Conservation (phyloP, 169 alveolate species). For the Babesia bovis region DNA sequence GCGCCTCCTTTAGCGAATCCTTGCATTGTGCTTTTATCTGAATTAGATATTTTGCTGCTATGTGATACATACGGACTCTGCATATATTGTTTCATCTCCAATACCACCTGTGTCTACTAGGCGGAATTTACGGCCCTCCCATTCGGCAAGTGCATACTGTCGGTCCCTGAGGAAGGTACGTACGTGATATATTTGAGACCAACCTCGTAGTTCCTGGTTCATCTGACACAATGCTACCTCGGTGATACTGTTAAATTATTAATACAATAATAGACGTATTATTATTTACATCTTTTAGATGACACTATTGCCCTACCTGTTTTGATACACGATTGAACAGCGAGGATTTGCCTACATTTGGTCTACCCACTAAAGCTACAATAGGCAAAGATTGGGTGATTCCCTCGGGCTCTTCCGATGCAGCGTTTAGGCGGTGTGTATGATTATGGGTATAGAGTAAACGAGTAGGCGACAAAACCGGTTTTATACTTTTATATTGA, state of each 20-base stretch:
- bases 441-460: too few relatives aligned
- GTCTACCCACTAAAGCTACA: constrained; percentile 75
- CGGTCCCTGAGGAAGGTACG: constrained; percentile 58
- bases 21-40: constrained; percentile 39
- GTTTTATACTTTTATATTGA: too few relatives aligned
- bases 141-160: constrained; percentile 73
- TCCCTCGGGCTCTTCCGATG: neutral
- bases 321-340: constrained; percentile 76
- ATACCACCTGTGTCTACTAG: constrained; percentile 78
- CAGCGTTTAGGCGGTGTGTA: too few relatives aligned
- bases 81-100: constrained; percentile 64
- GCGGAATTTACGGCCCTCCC: constrained; percentile 76
- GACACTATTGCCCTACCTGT: constrained; percentile 56
- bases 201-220: constrained; percentile 71
- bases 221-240: constrained; percentile 76
- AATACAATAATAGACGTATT: too few relatives aligned
- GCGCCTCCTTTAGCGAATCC: constrained; percentile 67
- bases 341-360: constrained; percentile 80
- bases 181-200: neutral
- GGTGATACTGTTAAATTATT: constrained; percentile 62
- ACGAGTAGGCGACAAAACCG: too few relatives aligned
- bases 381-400: neutral
- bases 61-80: constrained; percentile 60
- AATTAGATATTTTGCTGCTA: neutral
- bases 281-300: too few relatives aligned